Base-by-base conservation (phyloP, 306 rosid genomes). In the Vicia villosa region DNA sequence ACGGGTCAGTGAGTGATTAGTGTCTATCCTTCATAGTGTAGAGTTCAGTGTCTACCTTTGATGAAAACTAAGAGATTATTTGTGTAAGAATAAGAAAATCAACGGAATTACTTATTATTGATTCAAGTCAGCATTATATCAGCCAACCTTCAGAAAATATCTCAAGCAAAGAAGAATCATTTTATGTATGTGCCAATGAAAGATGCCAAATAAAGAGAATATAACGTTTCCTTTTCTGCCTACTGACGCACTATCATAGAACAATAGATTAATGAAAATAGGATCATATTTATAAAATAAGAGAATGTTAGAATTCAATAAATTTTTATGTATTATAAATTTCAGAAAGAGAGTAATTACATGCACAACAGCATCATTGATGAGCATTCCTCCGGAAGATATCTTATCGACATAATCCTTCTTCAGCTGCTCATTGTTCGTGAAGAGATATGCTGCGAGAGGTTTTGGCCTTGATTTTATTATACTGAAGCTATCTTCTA, bases 361-460 rank as follows among this genome's bases (percentile, higher is more conserved):
- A 72, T 90, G 97, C 17, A 88, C 0, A 46, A 88, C 52, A 12
- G 96, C 81, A 65, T 91, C 97, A 63, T 88, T 91, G 76, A 91
- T 76, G 68, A 88, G 89, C 92, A 91, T 88, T 69, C 97, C 97
- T 67, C 97, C 97, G 2, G 97, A 88, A 38, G 97, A 84, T 71
- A 91, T 72, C 15, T 86, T 86, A 6, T 79, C 85, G 60, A 91
- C 97, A 34, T 70, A 91, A 46, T 80, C 74, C 78, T 85, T 82
- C 89, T 91, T 88, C 78, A 88, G 73, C 49, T 86, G 82, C 73
- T 88, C 96, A 36, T 86, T 74, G 74, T 85, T 85, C 30, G 97
- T 85, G 77, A 91, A 91, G 70, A 88, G 85, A 74, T 91, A 91
- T 3, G 87, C 92, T 13, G 89, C 96, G 8, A 91, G 91, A 68